Base-by-base conservation (phyloP, 2,329 filamentous ascomycete genomes). In the Lachnellula cervina region DNA sequence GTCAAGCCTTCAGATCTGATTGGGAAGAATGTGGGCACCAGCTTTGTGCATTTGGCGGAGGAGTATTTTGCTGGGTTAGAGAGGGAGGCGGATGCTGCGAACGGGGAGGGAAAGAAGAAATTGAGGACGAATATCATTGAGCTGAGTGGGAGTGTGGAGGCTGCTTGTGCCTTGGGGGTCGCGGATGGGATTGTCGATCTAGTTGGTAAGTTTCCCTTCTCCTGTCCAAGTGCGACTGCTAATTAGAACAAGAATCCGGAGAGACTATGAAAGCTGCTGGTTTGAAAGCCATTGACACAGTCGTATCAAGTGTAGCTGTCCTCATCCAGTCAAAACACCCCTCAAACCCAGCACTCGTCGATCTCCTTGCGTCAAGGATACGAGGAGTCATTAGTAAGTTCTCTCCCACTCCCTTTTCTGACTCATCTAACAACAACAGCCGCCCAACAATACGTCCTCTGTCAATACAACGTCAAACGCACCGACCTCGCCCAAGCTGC, bases 231-330 rank as follows among this genome's bases (percentile, higher is more conserved):
- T 5, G 11, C 13, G 32, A 14, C 48, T 13, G 37, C 28, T 62
- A 69, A 58, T 67, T 55, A 53, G 19, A 4, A 42, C n/a, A 64
- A 94, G 93, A 99, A 78, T 97, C 94, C 19, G 94, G 94, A 55
- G 93, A 97, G 74, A 99, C 94, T 0, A 99, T 99, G 94, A 88
- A 89, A 68, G 94, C 93, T 19, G 93, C 93, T 44, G 94, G 94
- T 23, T 81, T 99, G 50, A 92, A 91, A 75, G 87, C 93, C 55
- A 97, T 97, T 66, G 91, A 94, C 66, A 99, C 94, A 2, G 91
- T 99, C 25, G 81, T 97, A 51, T 86, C 90, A 55, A 92, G 88
- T 54, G 89, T 87, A 17, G 92, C 94, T 34, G 87, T 97, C 48
- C 81, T 99, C 56, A 92, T 99, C 78, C 93, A 93, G 77, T 96